phyloP scores from a whole-genome alignment of 345 rosid genomes.

The Euphorbia pulcherrima region DNA sequence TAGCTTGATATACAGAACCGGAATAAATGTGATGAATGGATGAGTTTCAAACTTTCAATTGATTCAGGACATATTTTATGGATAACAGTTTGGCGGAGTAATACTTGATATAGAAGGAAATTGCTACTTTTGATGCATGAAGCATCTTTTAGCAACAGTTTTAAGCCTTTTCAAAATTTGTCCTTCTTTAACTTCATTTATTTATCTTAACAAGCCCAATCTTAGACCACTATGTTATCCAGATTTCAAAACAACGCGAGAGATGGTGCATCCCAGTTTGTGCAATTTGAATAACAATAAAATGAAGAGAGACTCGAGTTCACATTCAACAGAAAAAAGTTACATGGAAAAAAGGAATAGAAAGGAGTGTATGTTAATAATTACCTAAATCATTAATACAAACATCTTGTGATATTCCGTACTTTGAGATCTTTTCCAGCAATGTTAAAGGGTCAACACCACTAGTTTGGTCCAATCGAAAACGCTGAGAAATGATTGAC shows the following conservation, averaged over 20 bases:
- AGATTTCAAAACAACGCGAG: background rate
- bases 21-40: background rate
- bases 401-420: conserved; percentile 76
- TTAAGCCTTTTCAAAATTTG: background rate
- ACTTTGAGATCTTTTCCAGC: conserved; percentile 64
- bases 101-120: background rate
- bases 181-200: background rate
- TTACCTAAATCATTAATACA: conserved; percentile 93
- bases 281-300: background rate
- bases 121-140: conserved; percentile 6
- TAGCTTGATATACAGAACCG: background rate
- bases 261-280: background rate
- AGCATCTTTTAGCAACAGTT: background rate
- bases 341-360: conserved; percentile 7
- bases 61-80: background rate
- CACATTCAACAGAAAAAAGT: background rate
- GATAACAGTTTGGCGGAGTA: background rate
- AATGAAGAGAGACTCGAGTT: background rate
- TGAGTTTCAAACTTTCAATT: conserved; percentile 8
- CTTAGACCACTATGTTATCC: conserved; percentile 4
- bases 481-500: conserved; percentile 41
- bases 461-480: conserved; percentile 67
- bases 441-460: conserved; percentile 61
- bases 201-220: conserved; percentile 1
- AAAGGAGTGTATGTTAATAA: conserved; percentile 10